Evolutionary conservation across 1,284 basidiomycete genomes (phyloP), one percentile per base, ranked within the genome.

Genomic region (Austroboletus niveus): DNA sequence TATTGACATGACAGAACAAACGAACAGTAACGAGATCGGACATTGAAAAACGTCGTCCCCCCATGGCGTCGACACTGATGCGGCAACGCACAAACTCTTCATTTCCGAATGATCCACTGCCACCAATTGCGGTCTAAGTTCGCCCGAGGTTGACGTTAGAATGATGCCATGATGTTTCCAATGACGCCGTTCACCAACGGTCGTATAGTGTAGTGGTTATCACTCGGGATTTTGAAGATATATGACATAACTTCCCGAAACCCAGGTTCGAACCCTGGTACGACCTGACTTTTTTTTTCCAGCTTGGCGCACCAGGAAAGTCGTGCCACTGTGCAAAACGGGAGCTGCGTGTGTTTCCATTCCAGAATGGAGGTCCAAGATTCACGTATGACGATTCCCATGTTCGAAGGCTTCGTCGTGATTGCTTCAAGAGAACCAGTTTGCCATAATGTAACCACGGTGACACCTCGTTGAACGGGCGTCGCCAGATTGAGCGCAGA

Each of bases 201-300:
- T 62, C 60, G 63, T 70, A 69, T 67, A 67, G 65, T 67, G 69
- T 67, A 67, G 65, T 69, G 65, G 65, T 67, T 61, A 67, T 70
- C 65, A 67, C 65, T 67, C 66, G 69, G 65, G 65, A 67, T 67
- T 67, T 67, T 67, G 65, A 67, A 49, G 32, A 48, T 3, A 34
- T 0, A 34, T 0, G 8, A 32, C 7, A 3, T 12, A 42, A 57
- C 43, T 67, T 67, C 65, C 65, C 69, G 69, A 57, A 70, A 67
- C 65, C 65, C 65, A 67, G 65, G 65, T 67, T 67, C 65, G 65
- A 67, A 67, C 65, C 65, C 65, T 67, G 65, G 65, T 69, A 70
- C 63, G 60, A 62, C 65, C 65, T 67, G 0, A 36, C 36, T 48
- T 57, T 44, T 24, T 24, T 24, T 24, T 24, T 24, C 22, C 22